Base-by-base conservation (phyloP, 2,329 filamentous ascomycete species). In the Colletotrichum costaricense region DNA sequence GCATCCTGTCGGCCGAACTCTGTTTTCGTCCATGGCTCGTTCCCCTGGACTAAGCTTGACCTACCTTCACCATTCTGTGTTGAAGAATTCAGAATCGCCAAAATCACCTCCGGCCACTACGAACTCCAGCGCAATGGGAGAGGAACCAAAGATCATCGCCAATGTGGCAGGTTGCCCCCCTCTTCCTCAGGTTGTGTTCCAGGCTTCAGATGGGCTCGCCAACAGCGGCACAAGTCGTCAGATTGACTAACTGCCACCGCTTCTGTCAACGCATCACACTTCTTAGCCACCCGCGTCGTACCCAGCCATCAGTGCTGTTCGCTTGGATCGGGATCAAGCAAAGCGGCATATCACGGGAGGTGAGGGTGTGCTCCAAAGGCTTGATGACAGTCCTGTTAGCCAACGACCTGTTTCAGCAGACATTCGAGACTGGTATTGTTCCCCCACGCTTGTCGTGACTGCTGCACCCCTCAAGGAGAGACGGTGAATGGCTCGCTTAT, bases 401-500 rank as follows among this genome's bases (percentile, higher is more conserved):
- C 67, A 66, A 71, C 55, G 60, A 60, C 49, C 35, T 73, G 71
- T 73, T 73, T 66, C 60, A 73, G 67, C 60, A 49, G 19, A 49
- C 42, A n/a, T 49, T 60, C 42, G 62, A 24, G 42, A 55, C 54
- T 62, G 46, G 26, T 30, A 28, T 8, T 64, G 35, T 24, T 49
- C 67, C 69, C 71, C 66, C 70, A 73, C 60, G 71, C 67, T 62
- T 52, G 33, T 30, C 56, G 33, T 46, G 60, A 57, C 55, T 33
- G 24, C 55, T 49, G n/a, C 62, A 26, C 60, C 28, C 42, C 16
- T 52, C 24, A 11, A n/a, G 11, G 35, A 33, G 33, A 22, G 46
- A 63, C 26, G 67, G 56, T 70, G 67, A 70, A n/a, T 73, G 70
- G 70, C 67, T 73, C 71, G 67, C 60, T 73, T 71, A 33, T 49